Evolutionary conservation across 1,284 basidiomycete species (phyloP).

Genomic region (Apiotrichum laibachii): DNA sequence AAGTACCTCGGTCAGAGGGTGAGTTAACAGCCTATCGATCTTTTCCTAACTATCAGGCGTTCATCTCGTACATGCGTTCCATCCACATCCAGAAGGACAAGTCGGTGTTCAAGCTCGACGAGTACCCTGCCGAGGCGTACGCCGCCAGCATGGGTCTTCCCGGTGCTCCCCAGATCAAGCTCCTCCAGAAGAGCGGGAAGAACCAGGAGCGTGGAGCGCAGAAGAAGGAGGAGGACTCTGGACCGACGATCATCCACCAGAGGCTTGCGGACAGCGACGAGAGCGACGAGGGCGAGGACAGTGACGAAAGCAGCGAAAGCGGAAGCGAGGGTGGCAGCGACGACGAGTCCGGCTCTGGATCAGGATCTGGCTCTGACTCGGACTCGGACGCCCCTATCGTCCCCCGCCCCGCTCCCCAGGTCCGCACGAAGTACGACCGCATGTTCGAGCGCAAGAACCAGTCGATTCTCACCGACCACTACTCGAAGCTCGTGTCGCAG

Average conservation of each 20-base stretch:
- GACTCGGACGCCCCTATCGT: background rate
- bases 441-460: conserved; percentile 99
- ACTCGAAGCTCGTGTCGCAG: conserved; percentile 80
- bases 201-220: conserved; percentile 26
- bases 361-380: conserved; percentile 7
- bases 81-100: conserved; percentile 94
- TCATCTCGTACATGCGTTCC: conserved; percentile 93
- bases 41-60: conserved; percentile 61
- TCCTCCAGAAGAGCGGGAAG: conserved; percentile 54
- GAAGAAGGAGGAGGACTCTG: conserved; percentile 28
- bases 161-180: conserved; percentile 94
- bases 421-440: conserved; percentile 93
- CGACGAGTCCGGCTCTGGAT: conserved; percentile 21
- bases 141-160: conserved; percentile 89
- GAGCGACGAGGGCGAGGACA: conserved; percentile 25
- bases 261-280: conserved; percentile 17
- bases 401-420: conserved; percentile 39
- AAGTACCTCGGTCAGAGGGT: conserved; percentile 95
- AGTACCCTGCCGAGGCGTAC: conserved; percentile 77
- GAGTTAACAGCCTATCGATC: conserved; percentile 39
- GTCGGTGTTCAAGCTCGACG: conserved; percentile 78
- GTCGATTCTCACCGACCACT: conserved; percentile 86
- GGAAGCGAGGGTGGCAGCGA: conserved; percentile 30
- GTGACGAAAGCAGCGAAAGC: conserved; percentile 28
- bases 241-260: conserved; percentile 19